These are phyloP conservation scores for Rhynchosporium graminicola DNA, from an alignment of 2,329 filamentous ascomycete genomes.

Conservation along the genomic window DNA sequence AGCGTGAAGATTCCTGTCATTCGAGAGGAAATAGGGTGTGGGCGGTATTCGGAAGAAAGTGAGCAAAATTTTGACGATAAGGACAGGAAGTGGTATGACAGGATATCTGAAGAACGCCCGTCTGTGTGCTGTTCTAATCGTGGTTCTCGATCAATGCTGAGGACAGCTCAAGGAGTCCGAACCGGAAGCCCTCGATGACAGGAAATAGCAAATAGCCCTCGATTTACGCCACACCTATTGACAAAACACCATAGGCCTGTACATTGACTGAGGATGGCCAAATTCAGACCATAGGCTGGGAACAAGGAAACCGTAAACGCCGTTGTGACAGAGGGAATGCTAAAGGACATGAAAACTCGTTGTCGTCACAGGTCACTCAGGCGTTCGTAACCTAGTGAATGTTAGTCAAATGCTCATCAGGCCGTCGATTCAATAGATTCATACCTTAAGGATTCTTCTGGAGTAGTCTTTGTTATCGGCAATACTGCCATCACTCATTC, in stretches of 20 bases:
- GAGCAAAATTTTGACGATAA: slow-evolving; percentile 34
- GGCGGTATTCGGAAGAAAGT: slow-evolving; percentile 9
- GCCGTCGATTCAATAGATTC: slow-evolving; percentile 40
- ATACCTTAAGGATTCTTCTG: slow-evolving; percentile 89
- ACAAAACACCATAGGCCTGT: slow-evolving; percentile 38
- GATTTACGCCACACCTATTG: slow-evolving; percentile 39
- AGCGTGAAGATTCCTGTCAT: background rate
- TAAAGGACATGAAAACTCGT: slow-evolving; percentile 42
- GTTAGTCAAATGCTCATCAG: background rate
- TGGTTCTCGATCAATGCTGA: slow-evolving; percentile 24
- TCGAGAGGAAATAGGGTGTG: background rate
- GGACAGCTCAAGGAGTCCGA: slow-evolving; percentile 24
- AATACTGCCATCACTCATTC: slow-evolving; percentile 93
- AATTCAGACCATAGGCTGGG: slow-evolving; percentile 34
- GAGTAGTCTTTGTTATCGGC: slow-evolving; percentile 98
- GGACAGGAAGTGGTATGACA: slow-evolving; percentile 38
- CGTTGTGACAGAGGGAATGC: slow-evolving; percentile 35
- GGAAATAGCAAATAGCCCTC: slow-evolving; percentile 35
- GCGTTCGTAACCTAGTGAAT: slow-evolving; percentile 57
- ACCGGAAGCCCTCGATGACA: slow-evolving; percentile 22
- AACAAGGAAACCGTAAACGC: slow-evolving; percentile 37
- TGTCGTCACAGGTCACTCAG: slow-evolving; percentile 48
- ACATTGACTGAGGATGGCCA: slow-evolving; percentile 27
- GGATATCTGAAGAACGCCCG: slow-evolving; percentile 21
- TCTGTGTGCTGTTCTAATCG: slow-evolving; percentile 8